phyloP scores from a whole-genome alignment of 2,329 filamentous ascomycete species.

The Fusarium compactum region DNA sequence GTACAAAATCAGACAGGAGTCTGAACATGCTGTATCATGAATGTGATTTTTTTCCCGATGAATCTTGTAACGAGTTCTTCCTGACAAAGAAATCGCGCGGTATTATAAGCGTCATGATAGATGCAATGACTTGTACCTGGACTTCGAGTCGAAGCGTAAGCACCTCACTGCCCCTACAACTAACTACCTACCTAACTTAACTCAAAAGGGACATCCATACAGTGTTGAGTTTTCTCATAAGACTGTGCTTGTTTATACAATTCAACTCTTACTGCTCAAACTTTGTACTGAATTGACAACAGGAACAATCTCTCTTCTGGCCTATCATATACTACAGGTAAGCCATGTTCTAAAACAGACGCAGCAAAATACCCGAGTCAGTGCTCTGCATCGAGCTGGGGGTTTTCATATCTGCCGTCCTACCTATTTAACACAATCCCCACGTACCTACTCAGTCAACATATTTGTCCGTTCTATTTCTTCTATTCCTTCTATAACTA shows the following conservation, averaged over 20 bases:
- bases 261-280: background rate
- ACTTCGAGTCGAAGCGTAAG: slow-evolving; percentile 12
- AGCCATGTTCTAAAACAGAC: background rate
- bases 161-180: slow-evolving; percentile 5
- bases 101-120: background rate
- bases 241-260: background rate
- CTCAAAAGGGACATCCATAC: background rate
- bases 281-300: background rate
- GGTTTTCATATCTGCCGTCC: background rate
- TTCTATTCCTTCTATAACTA: background rate
- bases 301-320: background rate
- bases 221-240: background rate
- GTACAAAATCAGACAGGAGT: background rate
- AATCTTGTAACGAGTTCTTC: background rate
- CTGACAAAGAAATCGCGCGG: background rate
- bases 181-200: background rate
- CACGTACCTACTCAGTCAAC: background rate
- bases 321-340: background rate
- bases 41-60: too few relatives aligned
- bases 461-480: background rate
- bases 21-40: background rate
- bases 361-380: background rate
- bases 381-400: background rate
- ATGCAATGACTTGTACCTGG: background rate
- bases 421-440: background rate